Evolutionary conservation across 2,329 filamentous ascomycete genomes (phyloP).

Genomic region (Epichloe sp.): DNA sequence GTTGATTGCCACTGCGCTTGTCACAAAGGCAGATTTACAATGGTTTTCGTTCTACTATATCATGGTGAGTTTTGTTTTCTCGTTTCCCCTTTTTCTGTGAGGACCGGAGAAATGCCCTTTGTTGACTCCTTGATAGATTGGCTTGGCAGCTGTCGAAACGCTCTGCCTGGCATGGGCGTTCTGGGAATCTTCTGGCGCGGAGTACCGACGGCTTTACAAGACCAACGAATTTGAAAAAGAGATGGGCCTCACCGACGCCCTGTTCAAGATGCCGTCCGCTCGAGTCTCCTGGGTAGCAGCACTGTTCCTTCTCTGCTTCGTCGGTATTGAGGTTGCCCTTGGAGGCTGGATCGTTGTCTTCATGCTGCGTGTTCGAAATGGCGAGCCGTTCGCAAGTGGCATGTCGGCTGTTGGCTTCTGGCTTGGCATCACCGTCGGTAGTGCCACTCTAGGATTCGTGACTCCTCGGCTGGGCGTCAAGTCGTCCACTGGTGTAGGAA

Average conservation of each 20-base stretch:
- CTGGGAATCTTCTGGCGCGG: constrained; percentile 30
- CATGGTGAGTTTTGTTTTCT: constrained; percentile 38
- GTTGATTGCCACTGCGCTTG: constrained; percentile 56
- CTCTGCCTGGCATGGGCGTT: constrained; percentile 39
- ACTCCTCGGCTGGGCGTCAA: constrained; percentile 62
- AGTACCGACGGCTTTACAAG: constrained; percentile 8
- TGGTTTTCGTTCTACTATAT: constrained; percentile 69
- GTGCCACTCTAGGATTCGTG: constrained; percentile 55
- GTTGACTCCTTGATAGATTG: constrained; percentile 33
- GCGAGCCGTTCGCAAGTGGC: constrained; percentile 50
- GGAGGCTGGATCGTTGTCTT: constrained; percentile 73
- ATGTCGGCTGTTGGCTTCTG: constrained; percentile 65
- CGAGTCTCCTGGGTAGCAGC: constrained; percentile 57
- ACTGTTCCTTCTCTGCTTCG: constrained; percentile 61
- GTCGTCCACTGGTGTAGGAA: constrained; percentile 31
- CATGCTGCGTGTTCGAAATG: constrained; percentile 59
- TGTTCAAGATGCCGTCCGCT: constrained; percentile 29
- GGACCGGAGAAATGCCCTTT: too few species aligned
- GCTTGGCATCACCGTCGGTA: constrained; percentile 59
- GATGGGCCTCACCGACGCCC: constrained; percentile 13
- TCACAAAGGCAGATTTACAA: constrained; percentile 43
- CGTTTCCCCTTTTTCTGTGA: too few species aligned
- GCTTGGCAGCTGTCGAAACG: constrained; percentile 39
- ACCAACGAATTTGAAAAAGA: constrained; percentile 5
- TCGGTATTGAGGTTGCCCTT: constrained; percentile 52